phyloP scores from a whole-genome alignment of 352 stramenopile species.

The Nothophytophthora sp. region DNA sequence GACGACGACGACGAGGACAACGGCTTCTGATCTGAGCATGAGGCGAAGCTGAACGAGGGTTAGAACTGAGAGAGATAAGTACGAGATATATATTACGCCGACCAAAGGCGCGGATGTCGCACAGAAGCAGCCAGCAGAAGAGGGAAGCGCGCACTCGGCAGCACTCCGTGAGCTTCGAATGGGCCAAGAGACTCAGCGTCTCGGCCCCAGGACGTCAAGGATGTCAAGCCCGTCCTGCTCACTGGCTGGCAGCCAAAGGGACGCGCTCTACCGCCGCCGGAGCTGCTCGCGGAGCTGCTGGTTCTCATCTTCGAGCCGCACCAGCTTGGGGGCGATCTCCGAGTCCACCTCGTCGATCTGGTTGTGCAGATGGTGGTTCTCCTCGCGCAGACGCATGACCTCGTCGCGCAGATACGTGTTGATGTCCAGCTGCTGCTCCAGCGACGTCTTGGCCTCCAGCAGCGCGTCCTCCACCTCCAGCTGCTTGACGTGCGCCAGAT shows the following conservation, averaged over 20 bases:
- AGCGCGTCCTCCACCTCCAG: constrained; percentile 84
- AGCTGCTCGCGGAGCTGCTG: constrained; percentile 56
- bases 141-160: too few relatives aligned
- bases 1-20: constrained; percentile 66
- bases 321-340: constrained; percentile 78
- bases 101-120: too few relatives aligned
- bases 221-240: too few relatives aligned
- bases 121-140: too few relatives aligned
- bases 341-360: constrained; percentile 87
- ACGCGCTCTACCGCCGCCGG: constrained; percentile 25
- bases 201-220: too few relatives aligned
- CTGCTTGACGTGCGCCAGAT: constrained; percentile 76
- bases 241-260: too few relatives aligned
- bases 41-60: neutral
- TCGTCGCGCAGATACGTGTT: constrained; percentile 85
- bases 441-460: constrained; percentile 81
- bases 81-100: too few relatives aligned
- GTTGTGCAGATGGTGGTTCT: constrained; percentile 87
- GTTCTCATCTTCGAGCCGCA: constrained; percentile 87
- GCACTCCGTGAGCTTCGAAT: too few relatives aligned
- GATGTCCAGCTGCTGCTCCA: constrained; percentile 86
- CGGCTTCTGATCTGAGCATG: constrained; percentile 38
- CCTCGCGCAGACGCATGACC: constrained; percentile 75
- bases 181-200: too few relatives aligned
- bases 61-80: constrained; percentile 11